Percentiles rank a stretch among this genome's conserved stretches.
phyloP scores from a whole-genome alignment of 2,329 filamentous ascomycete species.

The Ceratocystis lukuohia region DNA sequence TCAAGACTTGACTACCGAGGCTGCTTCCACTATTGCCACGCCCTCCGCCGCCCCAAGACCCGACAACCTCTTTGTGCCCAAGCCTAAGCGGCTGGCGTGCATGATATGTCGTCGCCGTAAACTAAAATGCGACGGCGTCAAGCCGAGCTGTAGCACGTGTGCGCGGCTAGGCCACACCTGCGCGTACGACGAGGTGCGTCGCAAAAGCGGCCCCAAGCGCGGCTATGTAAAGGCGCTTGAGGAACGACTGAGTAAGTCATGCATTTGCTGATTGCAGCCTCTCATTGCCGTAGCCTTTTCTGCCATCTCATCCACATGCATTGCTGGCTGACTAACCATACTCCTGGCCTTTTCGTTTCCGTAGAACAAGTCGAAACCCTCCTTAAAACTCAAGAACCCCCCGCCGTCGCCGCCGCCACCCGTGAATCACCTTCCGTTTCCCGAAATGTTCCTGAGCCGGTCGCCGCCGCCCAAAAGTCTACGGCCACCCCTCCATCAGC shows the following conservation, averaged over 20 bases:
- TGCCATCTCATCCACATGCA: neutral
- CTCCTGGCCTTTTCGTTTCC: neutral
- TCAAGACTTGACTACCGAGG: constrained; percentile 19
- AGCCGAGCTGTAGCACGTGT: constrained; percentile 80
- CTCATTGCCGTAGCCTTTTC: neutral
- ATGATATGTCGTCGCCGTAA: constrained; percentile 89
- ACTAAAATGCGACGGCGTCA: constrained; percentile 72
- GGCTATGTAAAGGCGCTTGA: constrained; percentile 92
- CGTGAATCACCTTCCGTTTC: constrained; percentile 1
- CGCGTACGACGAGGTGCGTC: constrained; percentile 80
- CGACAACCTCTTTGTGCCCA: constrained; percentile 49
- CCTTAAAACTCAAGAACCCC: constrained; percentile 61
- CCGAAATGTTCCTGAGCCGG: neutral
- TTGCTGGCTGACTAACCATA: constrained; percentile 1
- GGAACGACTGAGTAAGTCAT: constrained; percentile 68
- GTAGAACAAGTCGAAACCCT: constrained; percentile 86
- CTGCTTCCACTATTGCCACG: constrained; percentile 26
- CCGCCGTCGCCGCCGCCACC: constrained; percentile 20
- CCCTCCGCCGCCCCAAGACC: constrained; percentile 30
- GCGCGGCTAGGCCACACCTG: constrained; percentile 75
- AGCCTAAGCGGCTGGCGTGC: constrained; percentile 88
- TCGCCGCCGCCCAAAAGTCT: constrained; percentile 1
- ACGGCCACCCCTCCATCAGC: neutral
- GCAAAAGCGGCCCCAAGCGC: constrained; percentile 88
- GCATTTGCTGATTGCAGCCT: neutral